Base-by-base conservation (phyloP, 192 early-diverging fungal species). In the Backusella circina region DNA sequence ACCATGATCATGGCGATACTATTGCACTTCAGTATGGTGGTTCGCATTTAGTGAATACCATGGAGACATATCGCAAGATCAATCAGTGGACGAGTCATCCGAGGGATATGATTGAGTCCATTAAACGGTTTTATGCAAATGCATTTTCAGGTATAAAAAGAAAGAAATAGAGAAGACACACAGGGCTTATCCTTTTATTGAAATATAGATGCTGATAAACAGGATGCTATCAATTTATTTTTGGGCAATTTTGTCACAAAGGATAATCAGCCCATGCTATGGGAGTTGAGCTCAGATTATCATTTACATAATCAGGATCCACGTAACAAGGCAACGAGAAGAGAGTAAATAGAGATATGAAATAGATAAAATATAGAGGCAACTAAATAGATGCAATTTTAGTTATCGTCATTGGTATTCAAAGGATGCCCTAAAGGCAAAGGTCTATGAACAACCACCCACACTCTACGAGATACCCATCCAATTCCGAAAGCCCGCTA, bases 1-100 rank as follows among this genome's bases (percentile, higher is more conserved):
- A 98, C 80, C 96, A 98, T 70, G 95, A 96, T 67, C 92, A 98
- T 80, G 98, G 98, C 31, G 96, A 99, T 75, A 98, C 98, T 5
- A 98, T 99, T 68, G 95, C 94, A 0, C 81, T 96, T 4, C 93
- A 94, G 83, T 99, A 99, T 78, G 97, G 98, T 70, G 98, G 98
- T 15, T 98, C 96, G 21, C 95, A 97, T 83, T 84, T 99, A 41
- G 98, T 99, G 23, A 99, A 98, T 78, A 98, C 97, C 2, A 96
- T 99, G 87, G 95, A 97, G 78, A 96, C 98, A 0, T 99, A 99
- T 80, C 88, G 96, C 21, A 94, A 97, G 75, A 96, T 95, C 70
- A 95, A 93, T 66, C 92, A 93, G 72, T 96, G 95, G 96, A 94
- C 95, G 1, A 96, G 91, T 73, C 96, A 99, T 73, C 94, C 95